Base-by-base conservation (phyloP, 75 land plant genomes). In the Isoetes taiwanensis region DNA sequence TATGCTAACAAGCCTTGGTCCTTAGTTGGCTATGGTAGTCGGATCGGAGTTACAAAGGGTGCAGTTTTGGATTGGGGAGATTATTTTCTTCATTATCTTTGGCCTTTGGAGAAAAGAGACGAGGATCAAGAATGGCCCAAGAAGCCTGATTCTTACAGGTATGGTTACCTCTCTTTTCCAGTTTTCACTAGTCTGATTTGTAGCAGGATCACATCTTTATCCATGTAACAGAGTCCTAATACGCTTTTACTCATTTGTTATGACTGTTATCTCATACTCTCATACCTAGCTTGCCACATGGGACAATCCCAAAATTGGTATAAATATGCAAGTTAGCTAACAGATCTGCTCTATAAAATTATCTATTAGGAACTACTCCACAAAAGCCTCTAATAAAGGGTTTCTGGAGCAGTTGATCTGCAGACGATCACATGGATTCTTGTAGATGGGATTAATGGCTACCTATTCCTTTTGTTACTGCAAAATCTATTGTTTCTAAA, bases 51-150 rank as follows among this genome's bases (percentile, higher is more conserved):
- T 3, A 64, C 71, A 31, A 72, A 75, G 38, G 81, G 74, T 5
- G 78, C 76, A 21, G 61, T 59, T 0, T 71, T 83, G 0, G 87
- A 83, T 27, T 83, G 87, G 87, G 83, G 86, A 2, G 90, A 85
- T 32, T 85, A 85, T 50, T 85, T 64, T 54, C 81, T 79, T 50
- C 75, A 72, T 28, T 39, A 46, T 46, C 50, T 46, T n/a, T 46
- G 50, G 50, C 50, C 50, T 46, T 23, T 46, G 50, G 50, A 46
- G 8, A 46, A 46, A 23, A 19, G 50, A 19, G 50, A 46, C 16
- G 50, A 19, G 5, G 50, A 46, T 46, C 6, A 46, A 23, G 32
- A 17, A 4, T 46, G 50, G 50, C 50, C 50, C 23, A 6, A 4
- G 5, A 46, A 46, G 25, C 50, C 50, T 19, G 50, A 19, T 46